phyloP scores from a whole-genome alignment of 2,329 filamentous ascomycete species.

The Curvularia hawaiiensis region DNA sequence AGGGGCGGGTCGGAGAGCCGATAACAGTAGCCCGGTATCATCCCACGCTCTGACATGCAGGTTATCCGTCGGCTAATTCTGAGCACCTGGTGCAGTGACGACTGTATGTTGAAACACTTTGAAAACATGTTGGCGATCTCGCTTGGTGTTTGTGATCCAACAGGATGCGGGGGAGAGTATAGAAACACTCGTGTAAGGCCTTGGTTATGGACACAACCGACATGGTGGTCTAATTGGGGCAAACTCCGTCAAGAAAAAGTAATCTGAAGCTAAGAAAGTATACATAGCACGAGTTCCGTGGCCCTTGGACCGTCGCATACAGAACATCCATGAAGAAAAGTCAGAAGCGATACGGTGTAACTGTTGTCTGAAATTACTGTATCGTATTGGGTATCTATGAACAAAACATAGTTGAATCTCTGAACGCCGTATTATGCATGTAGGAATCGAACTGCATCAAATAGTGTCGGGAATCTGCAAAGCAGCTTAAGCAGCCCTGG shows the following conservation, averaged over 20 bases:
- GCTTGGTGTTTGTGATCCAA: neutral
- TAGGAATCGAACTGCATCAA: neutral
- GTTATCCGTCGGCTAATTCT: constrained; percentile 21
- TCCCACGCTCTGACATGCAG: constrained; percentile 19
- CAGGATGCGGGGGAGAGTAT: neutral
- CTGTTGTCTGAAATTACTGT: constrained; percentile 1
- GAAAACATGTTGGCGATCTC: neutral
- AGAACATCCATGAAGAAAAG: neutral
- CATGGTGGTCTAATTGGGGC: neutral
- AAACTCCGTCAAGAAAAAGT: neutral
- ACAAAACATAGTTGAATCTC: neutral
- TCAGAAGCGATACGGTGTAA: neutral
- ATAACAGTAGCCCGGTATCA: constrained; percentile 26
- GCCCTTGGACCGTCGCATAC: neutral
- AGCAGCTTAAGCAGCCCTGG: constrained; percentile 38
- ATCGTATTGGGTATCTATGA: constrained; percentile 22
- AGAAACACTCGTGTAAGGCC: neutral
- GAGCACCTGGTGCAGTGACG: neutral
- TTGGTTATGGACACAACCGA: neutral
- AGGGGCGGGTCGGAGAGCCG: constrained; percentile 21
- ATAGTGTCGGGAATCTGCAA: neutral
- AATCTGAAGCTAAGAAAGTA: neutral
- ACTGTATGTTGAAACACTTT: neutral
- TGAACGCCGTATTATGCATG: constrained; percentile 13
- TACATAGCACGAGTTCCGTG: neutral